Evolutionary conservation across 176 grass and related monocot species (phyloP), one percentile per base, ranked within the genome.

Genomic region (Tuctoria greenei): DNA sequence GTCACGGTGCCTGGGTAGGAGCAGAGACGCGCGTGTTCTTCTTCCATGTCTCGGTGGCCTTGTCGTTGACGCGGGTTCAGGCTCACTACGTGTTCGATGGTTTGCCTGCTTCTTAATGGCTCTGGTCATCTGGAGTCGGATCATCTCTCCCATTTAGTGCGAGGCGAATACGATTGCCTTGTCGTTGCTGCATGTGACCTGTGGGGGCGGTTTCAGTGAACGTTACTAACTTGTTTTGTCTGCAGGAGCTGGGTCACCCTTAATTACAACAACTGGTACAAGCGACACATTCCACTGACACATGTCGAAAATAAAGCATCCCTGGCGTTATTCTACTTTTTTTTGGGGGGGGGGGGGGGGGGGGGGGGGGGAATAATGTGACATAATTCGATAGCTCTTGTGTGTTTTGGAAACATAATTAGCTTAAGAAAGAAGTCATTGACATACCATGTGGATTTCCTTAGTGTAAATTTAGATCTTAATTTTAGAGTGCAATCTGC

Each of bases 11-110:
- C 35, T 46, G 77, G 7, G 10, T 8, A 13, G 26, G 26, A 8
- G 26, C 57, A 52, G 35, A 43, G 26, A 9, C 15, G 10, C 20
- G 16, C 12, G 59, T 21, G 41, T 35, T 16, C 21, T 41, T 18
- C 42, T 4, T 71, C 7, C 2, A 17, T 24, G 4, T 44, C 56
- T 56, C 21, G 10, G n/a, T 15, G 68, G 68, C 40, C 46, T 15
- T 25, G 17, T 31, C 1, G 50, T 8, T 65, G 61, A 9, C 34
- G 35, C 4, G 43, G 9, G 2, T 9, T 42, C 12, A 35, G 1
- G 73, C 42, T 7, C 67, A 17, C 17, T 5, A 83, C 35, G 68
- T 83, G 74, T 79, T 87, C n/a, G 80, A 83, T 7, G 54, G 55
- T 79, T 79, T 87, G 61, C 55, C 44, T 78, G 44, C 50, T 20